Evolutionary conservation across 2,329 filamentous ascomycete genomes (phyloP).

Genomic region (Fusarium sororula): DNA sequence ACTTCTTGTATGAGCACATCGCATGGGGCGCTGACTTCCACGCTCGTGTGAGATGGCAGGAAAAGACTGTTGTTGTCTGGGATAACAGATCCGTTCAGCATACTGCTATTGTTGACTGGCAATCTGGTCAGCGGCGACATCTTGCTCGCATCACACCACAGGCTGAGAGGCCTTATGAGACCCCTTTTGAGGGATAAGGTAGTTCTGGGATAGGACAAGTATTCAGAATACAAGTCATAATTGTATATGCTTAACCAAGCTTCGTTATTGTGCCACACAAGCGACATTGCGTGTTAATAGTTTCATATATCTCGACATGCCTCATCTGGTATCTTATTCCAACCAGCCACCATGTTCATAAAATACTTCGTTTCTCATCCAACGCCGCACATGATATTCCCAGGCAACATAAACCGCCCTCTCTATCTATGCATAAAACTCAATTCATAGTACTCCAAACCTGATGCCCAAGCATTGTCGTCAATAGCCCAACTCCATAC

Average conservation of each 20-base stretch:
- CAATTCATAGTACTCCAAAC: conserved; percentile 37
- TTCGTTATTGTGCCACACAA: no score
- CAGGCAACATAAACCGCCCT: not conserved
- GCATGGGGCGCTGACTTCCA: conserved; percentile 71
- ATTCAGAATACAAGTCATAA: not conserved
- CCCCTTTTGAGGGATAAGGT: conserved; percentile 50
- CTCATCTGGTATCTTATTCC: not conserved
- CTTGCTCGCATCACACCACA: conserved; percentile 85
- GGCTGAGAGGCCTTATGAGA: conserved; percentile 81
- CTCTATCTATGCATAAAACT: conserved; percentile 8
- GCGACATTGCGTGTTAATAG: not conserved
- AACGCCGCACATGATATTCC: conserved; percentile 21
- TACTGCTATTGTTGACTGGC: conserved; percentile 84
- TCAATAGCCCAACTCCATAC: conserved; percentile 44
- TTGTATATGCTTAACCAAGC: not conserved
- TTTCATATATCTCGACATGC: not conserved
- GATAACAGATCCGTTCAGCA: conserved; percentile 85
- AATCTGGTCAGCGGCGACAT: conserved; percentile 79
- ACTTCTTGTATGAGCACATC: conserved; percentile 71
- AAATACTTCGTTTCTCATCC: conserved; percentile 8
- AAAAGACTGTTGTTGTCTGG: conserved; percentile 86
- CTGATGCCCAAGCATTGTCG: conserved; percentile 47
- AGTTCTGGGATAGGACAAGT: not conserved
- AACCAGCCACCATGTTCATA: conserved; percentile 1
- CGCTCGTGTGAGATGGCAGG: conserved; percentile 78